Percentiles rank a stretch among this genome's conserved stretches.
phyloP scores from a whole-genome alignment of 805 yeast genomes.

The Starmerella bacillaris region DNA sequence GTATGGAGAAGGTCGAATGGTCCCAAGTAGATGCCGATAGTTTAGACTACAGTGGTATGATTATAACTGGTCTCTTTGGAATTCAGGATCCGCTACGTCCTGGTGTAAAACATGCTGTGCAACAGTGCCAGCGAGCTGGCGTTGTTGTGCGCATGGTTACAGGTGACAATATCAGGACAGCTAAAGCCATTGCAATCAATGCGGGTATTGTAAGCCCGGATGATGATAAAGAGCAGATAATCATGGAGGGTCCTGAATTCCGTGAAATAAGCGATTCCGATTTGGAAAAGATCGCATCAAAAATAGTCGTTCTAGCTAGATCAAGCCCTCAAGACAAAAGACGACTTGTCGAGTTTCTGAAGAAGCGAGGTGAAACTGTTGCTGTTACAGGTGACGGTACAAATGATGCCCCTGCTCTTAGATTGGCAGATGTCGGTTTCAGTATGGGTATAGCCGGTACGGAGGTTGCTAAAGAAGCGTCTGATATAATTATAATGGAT shows the following conservation, averaged over 20 bases:
- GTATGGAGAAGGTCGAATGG: constrained; percentile 7
- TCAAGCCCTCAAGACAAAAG: constrained; percentile 94
- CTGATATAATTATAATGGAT: constrained; percentile 79
- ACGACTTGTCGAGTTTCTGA: constrained; percentile 62
- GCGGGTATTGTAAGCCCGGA: constrained; percentile 49
- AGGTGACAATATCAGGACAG: constrained; percentile 86
- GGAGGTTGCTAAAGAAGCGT: constrained; percentile 96
- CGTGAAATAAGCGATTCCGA: constrained; percentile 44
- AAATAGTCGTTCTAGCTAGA: constrained; percentile 70
- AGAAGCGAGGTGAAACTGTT: constrained; percentile 73
- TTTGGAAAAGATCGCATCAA: constrained; percentile 46
- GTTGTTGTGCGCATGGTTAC: constrained; percentile 95
- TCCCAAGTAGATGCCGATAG: constrained; percentile 12
- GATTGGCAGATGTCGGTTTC: constrained; percentile 93
- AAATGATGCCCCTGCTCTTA: constrained; percentile 94
- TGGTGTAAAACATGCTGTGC: constrained; percentile 81
- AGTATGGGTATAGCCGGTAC: constrained; percentile 98
- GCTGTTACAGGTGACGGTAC: constrained; percentile 99
- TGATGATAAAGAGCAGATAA: constrained; percentile 37
- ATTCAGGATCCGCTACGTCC: constrained; percentile 86
- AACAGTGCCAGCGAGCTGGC: constrained; percentile 74
- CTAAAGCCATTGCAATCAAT: constrained; percentile 70
- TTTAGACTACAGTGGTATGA: constrained; percentile 22
- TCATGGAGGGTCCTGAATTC: constrained; percentile 88
- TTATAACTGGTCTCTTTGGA: constrained; percentile 65